These are phyloP conservation scores for Haemoproteus tartakovskyi DNA, from an alignment of 169 alveolate species.

Conservation along the genomic window DNA sequence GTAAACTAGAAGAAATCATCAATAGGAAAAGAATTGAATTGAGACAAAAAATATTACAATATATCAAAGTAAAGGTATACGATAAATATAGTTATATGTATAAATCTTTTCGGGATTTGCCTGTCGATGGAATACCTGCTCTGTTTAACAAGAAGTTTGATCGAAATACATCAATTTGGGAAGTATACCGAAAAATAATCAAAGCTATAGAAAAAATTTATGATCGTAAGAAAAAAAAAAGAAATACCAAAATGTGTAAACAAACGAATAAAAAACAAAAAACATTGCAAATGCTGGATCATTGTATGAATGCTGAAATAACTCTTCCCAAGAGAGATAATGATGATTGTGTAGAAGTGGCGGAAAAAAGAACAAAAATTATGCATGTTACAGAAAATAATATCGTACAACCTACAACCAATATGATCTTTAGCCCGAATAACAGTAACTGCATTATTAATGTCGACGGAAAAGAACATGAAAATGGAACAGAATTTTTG, in stretches of 20 bases:
- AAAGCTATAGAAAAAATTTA: constrained; percentile 54
- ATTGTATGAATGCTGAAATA: too few relatives aligned
- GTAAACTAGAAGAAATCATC: constrained; percentile 72
- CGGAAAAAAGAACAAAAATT: too few relatives aligned
- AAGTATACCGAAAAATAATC: constrained; percentile 60
- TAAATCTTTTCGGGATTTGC: constrained; percentile 69
- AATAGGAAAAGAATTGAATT: constrained; percentile 67
- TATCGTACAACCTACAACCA: too few relatives aligned
- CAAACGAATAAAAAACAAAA: neutral
- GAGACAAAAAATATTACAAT: constrained; percentile 74
- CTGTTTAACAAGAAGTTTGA: constrained; percentile 67
- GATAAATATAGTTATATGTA: constrained; percentile 67
- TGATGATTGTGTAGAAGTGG: too few relatives aligned
- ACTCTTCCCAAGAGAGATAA: too few relatives aligned
- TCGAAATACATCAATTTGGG: constrained; percentile 58
- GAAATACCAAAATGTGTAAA: neutral
- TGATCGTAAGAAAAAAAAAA: constrained; percentile 12
- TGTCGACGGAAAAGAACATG: too few relatives aligned
- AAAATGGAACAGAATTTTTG: too few relatives aligned
- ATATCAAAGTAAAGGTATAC: constrained; percentile 71
- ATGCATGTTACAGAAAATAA: too few relatives aligned
- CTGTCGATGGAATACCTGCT: constrained; percentile 68
- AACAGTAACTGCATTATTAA: too few relatives aligned
- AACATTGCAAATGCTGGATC: too few relatives aligned
- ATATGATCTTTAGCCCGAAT: too few relatives aligned